These are phyloP conservation scores for Chlorella sp. DNA, from an alignment of 139 green algal species.

Conservation along the genomic window DNA sequence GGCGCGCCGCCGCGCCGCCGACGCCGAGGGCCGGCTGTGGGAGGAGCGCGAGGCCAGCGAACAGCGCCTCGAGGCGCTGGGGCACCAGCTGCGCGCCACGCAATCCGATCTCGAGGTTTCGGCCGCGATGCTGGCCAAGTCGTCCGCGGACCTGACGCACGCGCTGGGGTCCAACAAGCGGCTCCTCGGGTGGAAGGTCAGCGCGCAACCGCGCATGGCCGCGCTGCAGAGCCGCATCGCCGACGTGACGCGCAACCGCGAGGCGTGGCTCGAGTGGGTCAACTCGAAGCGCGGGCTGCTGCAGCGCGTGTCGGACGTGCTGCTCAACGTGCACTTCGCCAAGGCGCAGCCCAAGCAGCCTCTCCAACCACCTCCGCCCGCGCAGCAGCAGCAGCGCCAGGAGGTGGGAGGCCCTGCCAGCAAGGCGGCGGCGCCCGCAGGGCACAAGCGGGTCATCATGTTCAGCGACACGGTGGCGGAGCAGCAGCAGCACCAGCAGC, in stretches of 20 bases:
- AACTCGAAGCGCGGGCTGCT: neutral
- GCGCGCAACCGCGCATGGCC: neutral
- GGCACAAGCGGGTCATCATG: no score
- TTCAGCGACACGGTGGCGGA: no score
- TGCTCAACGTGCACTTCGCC: no score
- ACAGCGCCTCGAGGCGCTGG: slow-evolving; percentile 7
- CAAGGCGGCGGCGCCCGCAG: no score
- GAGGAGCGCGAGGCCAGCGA: slow-evolving; percentile 20
- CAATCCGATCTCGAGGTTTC: slow-evolving; percentile 29
- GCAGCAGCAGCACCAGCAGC: no score
- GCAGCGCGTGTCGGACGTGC: no score
- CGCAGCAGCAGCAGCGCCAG: no score
- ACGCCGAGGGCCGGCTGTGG: slow-evolving; percentile 13
- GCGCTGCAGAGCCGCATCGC: neutral
- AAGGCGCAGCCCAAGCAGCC: no score
- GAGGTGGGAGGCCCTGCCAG: no score
- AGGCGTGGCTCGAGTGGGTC: neutral
- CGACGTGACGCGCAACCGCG: neutral
- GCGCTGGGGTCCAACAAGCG: slow-evolving; percentile 32
- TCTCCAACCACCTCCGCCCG: no score
- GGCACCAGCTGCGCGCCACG: slow-evolving; percentile 14
- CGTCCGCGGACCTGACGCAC: slow-evolving; percentile 19
- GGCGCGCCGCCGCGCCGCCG: neutral
- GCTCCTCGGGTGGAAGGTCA: slow-evolving; percentile 27
- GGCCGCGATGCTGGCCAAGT: neutral